Conservation (phyloP, 768 basidiomycete species). For the Pholiota conissans region DNA sequence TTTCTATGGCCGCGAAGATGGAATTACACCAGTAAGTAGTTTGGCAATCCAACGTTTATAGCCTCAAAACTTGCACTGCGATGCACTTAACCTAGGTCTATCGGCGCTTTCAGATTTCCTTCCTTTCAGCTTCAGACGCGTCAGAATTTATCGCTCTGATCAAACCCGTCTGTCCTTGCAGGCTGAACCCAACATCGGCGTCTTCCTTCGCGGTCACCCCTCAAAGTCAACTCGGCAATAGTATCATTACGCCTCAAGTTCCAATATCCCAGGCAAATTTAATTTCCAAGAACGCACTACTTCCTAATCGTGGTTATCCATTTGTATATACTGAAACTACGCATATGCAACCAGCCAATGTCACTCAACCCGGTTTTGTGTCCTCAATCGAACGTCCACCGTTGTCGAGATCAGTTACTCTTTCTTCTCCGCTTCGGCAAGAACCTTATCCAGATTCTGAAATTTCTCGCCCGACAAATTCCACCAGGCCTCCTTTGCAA, state of each 20-base stretch:
- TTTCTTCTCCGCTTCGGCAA: constrained; percentile 15
- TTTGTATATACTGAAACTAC: no score
- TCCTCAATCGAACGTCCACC: not conserved
- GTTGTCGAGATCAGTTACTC: not conserved
- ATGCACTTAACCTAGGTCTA: constrained; percentile 48
- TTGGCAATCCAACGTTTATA: not conserved
- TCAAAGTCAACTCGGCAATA: constrained; percentile 5
- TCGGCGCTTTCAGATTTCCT: constrained; percentile 77
- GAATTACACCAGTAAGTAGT: constrained; percentile 9
- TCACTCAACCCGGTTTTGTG: not conserved
- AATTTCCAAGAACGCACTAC: not conserved
- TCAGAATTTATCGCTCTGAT: constrained; percentile 62
- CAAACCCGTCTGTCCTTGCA: constrained; percentile 73
- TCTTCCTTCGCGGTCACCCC: constrained; percentile 11
- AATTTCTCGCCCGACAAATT: not conserved
- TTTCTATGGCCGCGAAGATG: constrained; percentile 45
- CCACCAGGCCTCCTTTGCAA: not conserved
- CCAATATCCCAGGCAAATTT: not conserved
- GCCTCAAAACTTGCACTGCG: not conserved
- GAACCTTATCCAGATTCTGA: constrained; percentile 1
- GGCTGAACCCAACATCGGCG: constrained; percentile 41
- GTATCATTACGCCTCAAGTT: not conserved
- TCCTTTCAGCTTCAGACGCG: constrained; percentile 48
- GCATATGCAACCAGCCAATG: no score
- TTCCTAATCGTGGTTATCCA: constrained; percentile 6